Evolutionary conservation across 768 basidiomycete species (phyloP).

Genomic region (Hemileccinum rubropunctum): DNA sequence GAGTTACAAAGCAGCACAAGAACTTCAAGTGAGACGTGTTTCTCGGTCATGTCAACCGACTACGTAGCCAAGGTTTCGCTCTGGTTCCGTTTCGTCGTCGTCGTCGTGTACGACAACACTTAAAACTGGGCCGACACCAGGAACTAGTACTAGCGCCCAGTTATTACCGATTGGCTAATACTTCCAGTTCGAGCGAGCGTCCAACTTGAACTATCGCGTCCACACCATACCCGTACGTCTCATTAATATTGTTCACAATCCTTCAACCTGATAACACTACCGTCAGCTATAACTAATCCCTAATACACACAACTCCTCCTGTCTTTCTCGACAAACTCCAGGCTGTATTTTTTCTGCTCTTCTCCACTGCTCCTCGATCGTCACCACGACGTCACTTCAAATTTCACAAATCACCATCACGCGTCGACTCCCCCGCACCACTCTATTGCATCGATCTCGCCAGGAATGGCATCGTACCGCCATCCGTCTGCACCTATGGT

Average conservation of each 20-base stretch:
- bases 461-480: constrained; percentile 21
- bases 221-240: constrained; percentile 9
- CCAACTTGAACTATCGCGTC: background rate
- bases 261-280: constrained; percentile 1
- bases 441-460: constrained; percentile 9
- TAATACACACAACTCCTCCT: background rate
- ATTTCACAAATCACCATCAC: constrained; percentile 16
- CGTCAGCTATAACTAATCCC: constrained; percentile 6
- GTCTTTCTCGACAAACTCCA: constrained; percentile 5
- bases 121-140: too few species aligned
- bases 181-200: too few species aligned
- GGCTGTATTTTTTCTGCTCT: background rate
- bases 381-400: background rate
- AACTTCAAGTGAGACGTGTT: too few species aligned
- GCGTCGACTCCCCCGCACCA: constrained; percentile 16
- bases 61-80: too few species aligned
- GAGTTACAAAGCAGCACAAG: too few species aligned
- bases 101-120: too few species aligned
- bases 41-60: too few species aligned
- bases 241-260: background rate
- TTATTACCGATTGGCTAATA: too few species aligned
- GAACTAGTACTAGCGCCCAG: too few species aligned
- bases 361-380: background rate
- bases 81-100: too few species aligned
- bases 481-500: constrained; percentile 44